Percentiles rank a stretch among this genome's conserved stretches.
These are phyloP conservation scores for rapeseed (Brassica napus) DNA, from an alignment of 345 rosid genomes.

Conservation along the genomic window DNA sequence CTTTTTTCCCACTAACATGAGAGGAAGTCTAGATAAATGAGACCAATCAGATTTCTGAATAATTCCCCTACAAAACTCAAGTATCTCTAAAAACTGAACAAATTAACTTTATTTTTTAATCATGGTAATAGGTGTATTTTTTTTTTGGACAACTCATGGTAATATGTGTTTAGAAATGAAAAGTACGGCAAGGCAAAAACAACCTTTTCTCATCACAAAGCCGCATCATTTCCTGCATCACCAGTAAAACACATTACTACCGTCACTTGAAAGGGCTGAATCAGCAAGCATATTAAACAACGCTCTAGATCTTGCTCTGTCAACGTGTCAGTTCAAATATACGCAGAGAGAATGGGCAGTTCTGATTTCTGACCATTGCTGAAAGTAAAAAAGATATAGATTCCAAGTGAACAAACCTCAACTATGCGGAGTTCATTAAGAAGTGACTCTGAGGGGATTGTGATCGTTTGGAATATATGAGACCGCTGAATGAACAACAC, in stretches of 20 bases:
- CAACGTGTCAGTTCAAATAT: conserved; percentile 10
- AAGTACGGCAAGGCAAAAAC: conserved; percentile 18
- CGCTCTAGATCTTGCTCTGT: conserved; percentile 1
- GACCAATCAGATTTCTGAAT: conserved; percentile 1
- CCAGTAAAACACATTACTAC: conserved; percentile 16
- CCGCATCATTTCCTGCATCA: conserved; percentile 91
- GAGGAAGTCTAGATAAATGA: conserved; percentile 1
- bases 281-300: not conserved
- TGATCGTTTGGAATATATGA: conserved; percentile 78
- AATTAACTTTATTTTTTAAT: not conserved
- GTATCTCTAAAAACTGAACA: not conserved
- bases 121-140: not conserved
- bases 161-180: conserved; percentile 13
- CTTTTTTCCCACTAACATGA: conserved; percentile 1
- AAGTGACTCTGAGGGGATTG: conserved; percentile 89
- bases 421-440: conserved; percentile 93
- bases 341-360: not conserved
- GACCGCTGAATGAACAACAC: conserved; percentile 63
- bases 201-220: conserved; percentile 97
- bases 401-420: conserved; percentile 67
- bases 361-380: not conserved
- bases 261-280: conserved; percentile 6
- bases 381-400: conserved; percentile 1
- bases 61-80: conserved; percentile 4
- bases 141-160: too few relatives aligned